Base-by-base conservation (phyloP, 176 grass and related monocot genomes). In the Urochloa ruziziensis region DNA sequence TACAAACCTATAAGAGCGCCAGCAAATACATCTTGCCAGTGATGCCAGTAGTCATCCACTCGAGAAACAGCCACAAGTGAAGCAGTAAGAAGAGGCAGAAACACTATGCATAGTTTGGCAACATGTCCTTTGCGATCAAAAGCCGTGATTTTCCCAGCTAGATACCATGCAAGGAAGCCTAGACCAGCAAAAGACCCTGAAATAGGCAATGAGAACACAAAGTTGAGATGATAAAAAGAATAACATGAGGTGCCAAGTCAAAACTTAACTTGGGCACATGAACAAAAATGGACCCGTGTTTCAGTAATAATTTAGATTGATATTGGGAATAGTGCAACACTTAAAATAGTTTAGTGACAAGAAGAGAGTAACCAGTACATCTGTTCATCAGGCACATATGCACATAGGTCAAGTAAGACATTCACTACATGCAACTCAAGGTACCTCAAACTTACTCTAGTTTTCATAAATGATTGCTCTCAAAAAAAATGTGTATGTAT, bases 31-130 rank as follows among this genome's bases (percentile, higher is more conserved):
- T 96, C 93, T 78, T 96, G 93, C 93, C 93, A 96, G 62, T 96
- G 93, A 88, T 93, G 93, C 93, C 93, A 96, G 77, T 96, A 96
- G 83, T 96, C 93, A 78, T 96, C 93, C 25, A 96, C 93, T 81
- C 90, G 88, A 61, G 93, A 96, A 67, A 96, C 91, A 21, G 83
- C 93, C 33, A 96, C 88, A 59, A 96, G 88, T 48, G 93, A 28
- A 35, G 93, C 93, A 74, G 85, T 27, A 44, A 96, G 90, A 58
- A 96, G 85, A 74, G 93, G 93, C 9, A 90, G 69, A 70, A 96
- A 62, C 21, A 96, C 86, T 25, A 90, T 82, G 43, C 93, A 96
- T 19, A 96, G 64, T 71, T 96, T 96, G 19, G 88, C 90, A 86
- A 96, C 48, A 84, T 96, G 93, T 27, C 93, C 93, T 78, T 30